Evolutionary conservation across 1,284 basidiomycete species (phyloP).

Genomic region (Vanrija sp.): DNA sequence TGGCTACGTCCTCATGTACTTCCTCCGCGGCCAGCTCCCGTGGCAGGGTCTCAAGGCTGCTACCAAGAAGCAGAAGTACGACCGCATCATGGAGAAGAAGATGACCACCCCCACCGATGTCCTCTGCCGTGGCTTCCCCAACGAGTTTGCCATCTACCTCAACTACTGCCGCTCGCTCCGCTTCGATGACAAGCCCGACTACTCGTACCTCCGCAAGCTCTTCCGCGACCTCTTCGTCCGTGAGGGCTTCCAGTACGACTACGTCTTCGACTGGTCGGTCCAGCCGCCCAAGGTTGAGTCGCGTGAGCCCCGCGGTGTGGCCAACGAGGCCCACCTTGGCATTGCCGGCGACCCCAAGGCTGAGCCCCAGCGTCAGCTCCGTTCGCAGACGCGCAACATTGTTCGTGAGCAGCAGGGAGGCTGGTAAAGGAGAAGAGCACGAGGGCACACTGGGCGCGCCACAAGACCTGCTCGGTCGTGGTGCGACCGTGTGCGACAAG

Average conservation of each 20-base stretch:
- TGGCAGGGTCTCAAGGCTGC: slow-evolving; percentile 97
- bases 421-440: slow-evolving; percentile 18
- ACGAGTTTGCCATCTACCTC: slow-evolving; percentile 95
- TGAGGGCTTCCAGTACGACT: slow-evolving; percentile 96
- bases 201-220: slow-evolving; percentile 94
- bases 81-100: slow-evolving; percentile 99
- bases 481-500: no score
- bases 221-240: slow-evolving; percentile 97
- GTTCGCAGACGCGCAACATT: slow-evolving; percentile 41
- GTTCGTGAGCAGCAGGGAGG: slow-evolving; percentile 25
- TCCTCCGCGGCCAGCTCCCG: slow-evolving; percentile 83
- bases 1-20: slow-evolving; percentile 98
- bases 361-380: slow-evolving; percentile 40
- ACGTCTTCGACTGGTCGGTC: slow-evolving; percentile 97
- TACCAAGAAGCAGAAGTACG: slow-evolving; percentile 98
- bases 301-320: slow-evolving; percentile 1
- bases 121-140: slow-evolving; percentile 93
- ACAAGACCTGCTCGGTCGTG: no score
- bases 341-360: slow-evolving; percentile 16
- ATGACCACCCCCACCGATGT: slow-evolving; percentile 97
- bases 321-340: slow-evolving; percentile 9
- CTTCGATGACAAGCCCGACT: slow-evolving; percentile 98
- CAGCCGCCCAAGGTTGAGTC: slow-evolving; percentile 51
- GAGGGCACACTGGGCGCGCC: no score
- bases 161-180: slow-evolving; percentile 95